Evolutionary conservation across 2,329 filamentous ascomycete genomes (phyloP), one percentile per base, ranked within the genome.

Genomic region (Fusarium secorum): DNA sequence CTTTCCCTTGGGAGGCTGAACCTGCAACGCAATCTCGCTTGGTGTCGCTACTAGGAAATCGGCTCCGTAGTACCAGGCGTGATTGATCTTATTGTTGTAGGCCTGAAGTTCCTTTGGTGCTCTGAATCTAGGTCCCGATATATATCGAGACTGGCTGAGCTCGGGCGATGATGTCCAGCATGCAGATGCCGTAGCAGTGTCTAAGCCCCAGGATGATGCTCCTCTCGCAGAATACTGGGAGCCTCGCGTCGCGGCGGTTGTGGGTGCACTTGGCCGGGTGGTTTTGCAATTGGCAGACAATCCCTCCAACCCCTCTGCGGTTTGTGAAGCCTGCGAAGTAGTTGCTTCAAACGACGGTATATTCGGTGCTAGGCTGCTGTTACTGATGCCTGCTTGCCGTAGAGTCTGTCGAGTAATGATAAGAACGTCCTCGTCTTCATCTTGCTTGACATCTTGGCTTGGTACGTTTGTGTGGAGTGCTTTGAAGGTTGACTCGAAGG

Each of bases 31-130:
- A 14, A 79, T 76, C 26, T 76, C 68, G 4, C 77, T 72, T 15
- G 80, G 69, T 5, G 75, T 70, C 70, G 79, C 82, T 48, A 77
- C 76, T 28, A 84, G 66, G 35, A 79, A 77, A 30, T 78, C 75
- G 7, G 75, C 75, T 41, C 83, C 83, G 2, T 77, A 75, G 51
- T 85, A 84, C 77, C 85, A 86, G 36, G 73, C 68, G 7, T 67
- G 71, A 49, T 81, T 71, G 49, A 81, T 74, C 28, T 74, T 74
- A 11, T 75, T 73, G n/a, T 76, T 74, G 22, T 77, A 79, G 11
- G 58, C 46, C 17, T 64, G 45, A 30, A 77, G 44, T 28, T 77
- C 64, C 15, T 77, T 76, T 30, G 73, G 65, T 28, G 74, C 68
- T 49, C 71, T 58, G 10, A 66, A 64, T 51, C 63, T 66, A 11